Base-by-base conservation (phyloP, 2,329 filamentous ascomycete genomes). In the Pyrenochaeta sp. region DNA sequence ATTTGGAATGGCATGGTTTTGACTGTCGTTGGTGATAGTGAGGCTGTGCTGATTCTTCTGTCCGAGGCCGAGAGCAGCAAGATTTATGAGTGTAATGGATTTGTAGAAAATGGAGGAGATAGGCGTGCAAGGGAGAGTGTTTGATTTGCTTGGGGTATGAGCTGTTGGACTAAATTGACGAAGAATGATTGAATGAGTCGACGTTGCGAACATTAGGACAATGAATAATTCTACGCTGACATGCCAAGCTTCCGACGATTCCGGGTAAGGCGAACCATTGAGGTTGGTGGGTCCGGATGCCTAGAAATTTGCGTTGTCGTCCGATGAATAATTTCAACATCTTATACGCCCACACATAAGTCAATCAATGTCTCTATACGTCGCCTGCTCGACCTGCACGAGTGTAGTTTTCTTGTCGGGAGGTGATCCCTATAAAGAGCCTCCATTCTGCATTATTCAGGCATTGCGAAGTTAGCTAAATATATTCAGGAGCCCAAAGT, bases 1-100 rank as follows among this genome's bases (percentile, higher is more conserved):
- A 73, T 61, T 39, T 70, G 67, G 51, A 78, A 77, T 9, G 72
- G 27, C 73, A 76, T 76, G 3, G 40, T 65, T 55, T 37, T 30
- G 39, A 4, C 25, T 42, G 24, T 22, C 27, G 48, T 9, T 37
- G 36, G 48, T 42, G 46, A 48, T 44, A 50, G 19, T 40, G 27
- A 28, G 32, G 49, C 24, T 45, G 39, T 39, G 45, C 15, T 9
- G 13, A 28, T 12, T 27, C 15, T 28, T 15, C 5, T 4, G 7
- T n/a, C 42, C 22, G 22, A 27, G 10, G 25, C 24, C 7, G 9
- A 15, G 25, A 15, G 12, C 5, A 27, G 22, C 22, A 44, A 27
- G 40, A 19, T 39, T 36, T 36, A 36, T 36, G 32, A 36, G 32
- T 10, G 12, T 13, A 36, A 36, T 13, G 12, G 15, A 5, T 3